These are phyloP conservation scores for Xerocomus nothofagi DNA, from an alignment of 1,284 basidiomycete genomes.

Conservation along the genomic window DNA sequence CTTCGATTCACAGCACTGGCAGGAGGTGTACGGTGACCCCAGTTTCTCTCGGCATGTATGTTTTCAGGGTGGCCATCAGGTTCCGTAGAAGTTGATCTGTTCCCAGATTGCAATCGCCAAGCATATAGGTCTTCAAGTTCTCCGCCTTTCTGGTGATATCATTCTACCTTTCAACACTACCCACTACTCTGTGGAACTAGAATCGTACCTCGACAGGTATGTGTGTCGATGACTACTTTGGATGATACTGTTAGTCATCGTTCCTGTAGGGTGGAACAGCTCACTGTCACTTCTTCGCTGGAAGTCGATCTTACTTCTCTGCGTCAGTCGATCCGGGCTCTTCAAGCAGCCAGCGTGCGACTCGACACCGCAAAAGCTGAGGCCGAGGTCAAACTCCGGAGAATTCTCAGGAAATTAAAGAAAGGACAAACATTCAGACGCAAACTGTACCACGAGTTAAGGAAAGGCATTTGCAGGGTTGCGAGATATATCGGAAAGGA, in stretches of 20 bases:
- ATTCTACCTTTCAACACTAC: slow-evolving; percentile 75
- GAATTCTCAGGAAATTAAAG: slow-evolving; percentile 36
- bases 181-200: slow-evolving; percentile 59
- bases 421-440: slow-evolving; percentile 10
- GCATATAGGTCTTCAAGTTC: slow-evolving; percentile 59
- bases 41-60: slow-evolving; percentile 66
- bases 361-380: slow-evolving; percentile 55
- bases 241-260: not conserved
- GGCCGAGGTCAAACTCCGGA: slow-evolving; percentile 39
- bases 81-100: not conserved
- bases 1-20: slow-evolving; percentile 75
- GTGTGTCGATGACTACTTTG: slow-evolving; percentile 12
- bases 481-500: slow-evolving; percentile 26
- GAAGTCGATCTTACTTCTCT: slow-evolving; percentile 36
- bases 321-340: slow-evolving; percentile 46
- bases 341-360: slow-evolving; percentile 51
- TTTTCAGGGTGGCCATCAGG: slow-evolving; percentile 3
- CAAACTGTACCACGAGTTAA: slow-evolving; percentile 20
- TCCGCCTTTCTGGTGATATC: slow-evolving; percentile 62
- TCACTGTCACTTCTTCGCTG: slow-evolving; percentile 25
- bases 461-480: slow-evolving; percentile 34
- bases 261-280: slow-evolving; percentile 34
- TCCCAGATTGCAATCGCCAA: slow-evolving; percentile 64
- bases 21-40: slow-evolving; percentile 72
- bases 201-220: slow-evolving; percentile 49